Conservation (phyloP, 345 rosid genomes). For the Boechera retrofracta region DNA sequence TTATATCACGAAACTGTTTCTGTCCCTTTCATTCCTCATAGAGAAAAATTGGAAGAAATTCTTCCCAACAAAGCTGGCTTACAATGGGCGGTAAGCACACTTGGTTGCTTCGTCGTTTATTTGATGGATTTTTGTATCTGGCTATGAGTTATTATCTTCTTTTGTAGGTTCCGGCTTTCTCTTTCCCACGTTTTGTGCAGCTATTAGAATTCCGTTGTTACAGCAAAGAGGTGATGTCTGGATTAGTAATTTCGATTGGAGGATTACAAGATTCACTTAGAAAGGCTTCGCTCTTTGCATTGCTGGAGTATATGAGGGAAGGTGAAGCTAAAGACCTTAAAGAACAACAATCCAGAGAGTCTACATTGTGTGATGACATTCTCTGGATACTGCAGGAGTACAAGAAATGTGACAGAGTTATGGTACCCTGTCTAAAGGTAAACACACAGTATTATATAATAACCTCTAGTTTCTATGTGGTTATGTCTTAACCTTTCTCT, state of each 20-base stretch:
- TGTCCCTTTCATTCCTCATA: constrained; percentile 68
- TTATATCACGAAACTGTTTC: constrained; percentile 58
- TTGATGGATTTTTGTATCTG: background rate
- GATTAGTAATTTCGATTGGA: constrained; percentile 86
- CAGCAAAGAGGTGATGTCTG: constrained; percentile 73
- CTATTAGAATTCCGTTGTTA: constrained; percentile 67
- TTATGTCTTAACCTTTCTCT: constrained; percentile 26
- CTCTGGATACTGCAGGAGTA: constrained; percentile 82
- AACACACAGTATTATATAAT: background rate
- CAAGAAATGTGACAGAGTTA: constrained; percentile 79
- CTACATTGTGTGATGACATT: constrained; percentile 59
- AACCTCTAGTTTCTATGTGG: constrained; percentile 5
- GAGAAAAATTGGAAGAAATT: constrained; percentile 74
- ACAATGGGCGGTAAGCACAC: constrained; percentile 76
- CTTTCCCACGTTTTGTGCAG: constrained; percentile 81
- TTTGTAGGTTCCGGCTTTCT: constrained; percentile 79
- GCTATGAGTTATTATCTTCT: constrained; percentile 31
- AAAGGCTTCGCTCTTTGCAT: constrained; percentile 68
- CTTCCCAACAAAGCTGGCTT: constrained; percentile 60
- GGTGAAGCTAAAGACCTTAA: constrained; percentile 50
- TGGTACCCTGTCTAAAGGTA: constrained; percentile 90
- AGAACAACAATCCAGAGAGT: constrained; percentile 55
- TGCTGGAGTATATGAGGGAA: constrained; percentile 67
- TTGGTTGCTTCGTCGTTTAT: constrained; percentile 24
- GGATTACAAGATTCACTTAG: constrained; percentile 91